Base-by-base conservation (phyloP, 1,284 basidiomycete species). In the Ustilago hordei region DNA sequence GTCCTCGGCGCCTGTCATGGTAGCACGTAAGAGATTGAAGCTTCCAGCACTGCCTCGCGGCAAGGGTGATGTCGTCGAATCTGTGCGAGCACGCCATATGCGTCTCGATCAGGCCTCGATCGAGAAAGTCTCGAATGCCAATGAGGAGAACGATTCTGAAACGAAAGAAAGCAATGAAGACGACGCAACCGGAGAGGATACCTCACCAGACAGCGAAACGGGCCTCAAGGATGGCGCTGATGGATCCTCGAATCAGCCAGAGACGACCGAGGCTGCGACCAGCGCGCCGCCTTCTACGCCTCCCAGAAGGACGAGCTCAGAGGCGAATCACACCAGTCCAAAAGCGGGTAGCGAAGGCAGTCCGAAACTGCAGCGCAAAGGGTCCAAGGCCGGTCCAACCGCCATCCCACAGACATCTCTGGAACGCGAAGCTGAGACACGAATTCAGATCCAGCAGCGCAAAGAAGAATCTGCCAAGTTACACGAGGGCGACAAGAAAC, bases 1-100 rank as follows among this genome's bases (percentile, higher is more conserved):
- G 87, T 93, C 91, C 62, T 93, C 91, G 4, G 94, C 94, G 0
- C 95, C 93, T 2, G 94, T 95, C 66, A 95, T 95, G 94, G 92
- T 81, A 8, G 84, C 80, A 4, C 71, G 84, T 28, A 84, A 81
- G 56, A 67, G 83, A 31, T 74, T 85, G 43, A 81, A 82, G 61
- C 64, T 85, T 12, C 84, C 84, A 0, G 73, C 79, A 1, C 53
- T 85, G 56, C 84, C 84, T 13, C 69, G 82, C 2, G 84, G 81
- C 35, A 84, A 83, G 70, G 80, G 75, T 11, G 84, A 85, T 63
- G 84, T 85, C 9, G 83, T 85, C 28, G 74, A 81, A 41, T 79
- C 74, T 35, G 84, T 85, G 41, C 65, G 80, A 12, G 71, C 75
- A 28, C 60, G 83, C 7, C 84, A 85, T 60, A 84, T 81, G 76